A percentile compares a stretch with the other conserved stretches of the same genome.
Evolutionary conservation across 352 stramenopile genomes (phyloP).

Genomic region (Pythium guiyangense): DNA sequence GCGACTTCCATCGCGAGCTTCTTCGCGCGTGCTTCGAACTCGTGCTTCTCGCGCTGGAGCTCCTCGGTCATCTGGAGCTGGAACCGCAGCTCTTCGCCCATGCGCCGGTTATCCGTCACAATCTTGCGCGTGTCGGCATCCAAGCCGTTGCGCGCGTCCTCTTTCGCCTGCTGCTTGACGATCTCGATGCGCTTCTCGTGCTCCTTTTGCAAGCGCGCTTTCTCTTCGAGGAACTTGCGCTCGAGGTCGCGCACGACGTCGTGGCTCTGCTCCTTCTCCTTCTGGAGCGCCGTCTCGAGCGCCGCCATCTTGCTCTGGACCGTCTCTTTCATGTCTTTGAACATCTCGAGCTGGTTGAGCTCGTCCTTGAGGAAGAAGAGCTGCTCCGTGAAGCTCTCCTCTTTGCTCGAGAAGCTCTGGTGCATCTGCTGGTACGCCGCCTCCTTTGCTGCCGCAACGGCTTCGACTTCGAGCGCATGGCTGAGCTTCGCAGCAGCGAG

Average conservation of each 20-base stretch:
- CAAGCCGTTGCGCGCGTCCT: slow-evolving; percentile 88
- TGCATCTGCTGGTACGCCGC: slow-evolving; percentile 39
- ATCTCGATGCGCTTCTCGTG: slow-evolving; percentile 82
- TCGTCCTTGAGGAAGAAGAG: slow-evolving; percentile 61
- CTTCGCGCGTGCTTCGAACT: slow-evolving; percentile 60
- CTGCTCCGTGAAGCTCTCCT: slow-evolving; percentile 53
- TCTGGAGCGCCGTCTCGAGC: slow-evolving; percentile 56
- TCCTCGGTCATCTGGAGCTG: slow-evolving; percentile 89
- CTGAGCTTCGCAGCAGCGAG: slow-evolving; percentile 54
- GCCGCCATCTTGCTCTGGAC: slow-evolving; percentile 51
- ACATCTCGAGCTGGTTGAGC: slow-evolving; percentile 60
- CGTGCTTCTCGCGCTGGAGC: slow-evolving; percentile 76
- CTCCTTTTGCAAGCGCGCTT: slow-evolving; percentile 77
- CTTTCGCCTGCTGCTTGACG: slow-evolving; percentile 83
- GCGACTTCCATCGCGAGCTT: slow-evolving; percentile 67
- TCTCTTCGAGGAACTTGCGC: slow-evolving; percentile 88
- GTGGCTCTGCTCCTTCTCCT: slow-evolving; percentile 42
- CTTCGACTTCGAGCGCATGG: slow-evolving; percentile 58
- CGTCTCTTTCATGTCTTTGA: slow-evolving; percentile 64
- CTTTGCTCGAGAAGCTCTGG: slow-evolving; percentile 34
- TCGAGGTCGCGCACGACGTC: slow-evolving; percentile 68
- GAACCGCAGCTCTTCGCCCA: slow-evolving; percentile 92
- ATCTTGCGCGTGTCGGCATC: slow-evolving; percentile 91
- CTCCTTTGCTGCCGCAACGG: slow-evolving; percentile 38
- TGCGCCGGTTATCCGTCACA: slow-evolving; percentile 89